Base-by-base conservation (phyloP, 1,284 basidiomycete genomes). In the Cronartium ribicola region DNA sequence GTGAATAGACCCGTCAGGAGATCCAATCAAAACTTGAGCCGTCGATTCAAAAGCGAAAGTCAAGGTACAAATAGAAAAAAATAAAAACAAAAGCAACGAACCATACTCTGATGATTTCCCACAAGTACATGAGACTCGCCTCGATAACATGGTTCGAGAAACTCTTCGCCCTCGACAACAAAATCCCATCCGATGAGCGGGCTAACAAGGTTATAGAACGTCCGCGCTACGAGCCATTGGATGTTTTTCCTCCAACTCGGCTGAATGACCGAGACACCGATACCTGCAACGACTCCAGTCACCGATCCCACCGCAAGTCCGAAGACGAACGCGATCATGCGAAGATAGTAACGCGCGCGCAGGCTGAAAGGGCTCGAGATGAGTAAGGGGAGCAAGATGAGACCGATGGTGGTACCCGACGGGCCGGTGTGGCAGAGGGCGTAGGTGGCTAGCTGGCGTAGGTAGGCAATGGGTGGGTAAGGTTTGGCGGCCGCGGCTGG, bases 61-160 rank as follows among this genome's bases (percentile, higher is more conserved):
- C 10, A 41, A 57, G 44, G 40, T 46, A 29, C 22, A 36, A 29
- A 39, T 39, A 43, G 20, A 55, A 37, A 46, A n/a, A 55, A 55
- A 55, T 10, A 14, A 8, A 3, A 55, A 44, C 2, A 64, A 44
- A 64, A 20, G 76, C 79, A 75, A 51, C 51, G 13, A 40, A 83
- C 83, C 81, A 72, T 72, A 43, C 70, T 92, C 84, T 98, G 96
- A 81, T 98, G 96, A 81, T 98, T 98, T 8, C 87, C 88, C 76
- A 98, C 86, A 40, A 95, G 82, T 14, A 99, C 88, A 1, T 88
- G 86, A 29, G 91, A 88, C 60, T 66, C 20, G 14, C 70, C 70
- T 2, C 43, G 46, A 60, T 65, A 72, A 46, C 63, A 72, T 76
- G 80, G 66, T 7, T 77, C 70, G 66, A 98, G 84, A 80, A 94